A percentile compares a stretch with the other conserved stretches of the same genome.
phyloP scores from a whole-genome alignment of 306 rosid genomes.

The Begonia fuchsioides region DNA sequence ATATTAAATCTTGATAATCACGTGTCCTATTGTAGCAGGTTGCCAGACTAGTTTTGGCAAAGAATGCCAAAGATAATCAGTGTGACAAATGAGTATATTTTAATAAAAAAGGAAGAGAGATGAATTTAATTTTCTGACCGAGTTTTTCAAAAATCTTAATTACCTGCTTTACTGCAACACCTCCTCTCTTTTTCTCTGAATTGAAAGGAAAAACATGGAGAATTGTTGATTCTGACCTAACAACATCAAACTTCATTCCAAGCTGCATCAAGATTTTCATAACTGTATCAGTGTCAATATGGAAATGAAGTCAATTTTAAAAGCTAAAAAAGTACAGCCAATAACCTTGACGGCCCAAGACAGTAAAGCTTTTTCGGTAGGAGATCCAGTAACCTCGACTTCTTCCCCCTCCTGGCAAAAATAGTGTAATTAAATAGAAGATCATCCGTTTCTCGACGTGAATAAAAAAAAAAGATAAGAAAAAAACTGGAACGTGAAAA shows the following conservation, averaged over 20 bases:
- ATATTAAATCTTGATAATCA: too few species aligned
- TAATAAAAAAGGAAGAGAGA: too few species aligned
- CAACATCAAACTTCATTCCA: conserved; percentile 71
- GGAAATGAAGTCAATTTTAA: neutral
- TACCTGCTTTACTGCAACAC: conserved; percentile 80
- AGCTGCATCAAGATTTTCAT: conserved; percentile 30
- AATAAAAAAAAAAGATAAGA: too few species aligned
- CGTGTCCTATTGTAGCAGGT: too few species aligned
- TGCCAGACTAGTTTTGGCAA: too few species aligned
- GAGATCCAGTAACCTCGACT: conserved; percentile 73
- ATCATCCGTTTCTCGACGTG: too few species aligned
- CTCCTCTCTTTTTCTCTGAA: conserved; percentile 95
- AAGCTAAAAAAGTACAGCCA: neutral
- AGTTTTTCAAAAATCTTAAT: neutral
- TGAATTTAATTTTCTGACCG: too few species aligned
- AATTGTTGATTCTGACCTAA: conserved; percentile 48
- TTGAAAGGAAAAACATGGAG: conserved; percentile 89
- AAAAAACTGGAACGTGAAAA: too few species aligned
- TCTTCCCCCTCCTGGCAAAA: conserved; percentile 49
- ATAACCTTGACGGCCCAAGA: conserved; percentile 78
- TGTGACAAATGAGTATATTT: too few species aligned
- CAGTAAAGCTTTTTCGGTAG: conserved; percentile 95
- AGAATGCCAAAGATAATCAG: too few species aligned
- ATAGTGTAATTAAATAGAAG: conserved; percentile 12
- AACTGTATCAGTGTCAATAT: conserved; percentile 3